Percentiles rank a stretch among this genome's conserved stretches.
phyloP scores from a whole-genome alignment of 2,329 filamentous ascomycete genomes.

The Clarireedia paspali region DNA sequence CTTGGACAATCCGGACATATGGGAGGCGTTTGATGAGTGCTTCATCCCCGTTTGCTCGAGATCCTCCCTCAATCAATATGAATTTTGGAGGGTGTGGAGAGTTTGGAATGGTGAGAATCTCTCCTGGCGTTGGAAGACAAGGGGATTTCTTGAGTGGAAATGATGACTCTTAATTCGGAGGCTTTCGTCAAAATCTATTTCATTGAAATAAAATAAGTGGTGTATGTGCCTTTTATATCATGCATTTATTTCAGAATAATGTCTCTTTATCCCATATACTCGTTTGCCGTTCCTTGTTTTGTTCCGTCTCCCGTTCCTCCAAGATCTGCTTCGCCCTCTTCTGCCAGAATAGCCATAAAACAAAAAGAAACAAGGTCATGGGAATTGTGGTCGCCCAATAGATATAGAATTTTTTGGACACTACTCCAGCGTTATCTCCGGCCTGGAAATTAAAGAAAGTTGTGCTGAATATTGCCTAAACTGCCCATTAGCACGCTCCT shows the following conservation, averaged over 20 bases:
- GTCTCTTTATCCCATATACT: background rate
- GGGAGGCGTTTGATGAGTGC: background rate
- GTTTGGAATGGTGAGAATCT: background rate
- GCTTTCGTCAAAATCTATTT: no score
- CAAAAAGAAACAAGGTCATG: background rate
- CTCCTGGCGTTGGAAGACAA: background rate
- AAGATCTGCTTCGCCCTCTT: background rate
- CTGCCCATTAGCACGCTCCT: background rate
- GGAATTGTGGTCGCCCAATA: background rate
- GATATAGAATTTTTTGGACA: background rate
- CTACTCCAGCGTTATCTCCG: background rate
- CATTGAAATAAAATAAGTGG: no score
- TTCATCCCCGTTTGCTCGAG: no score
- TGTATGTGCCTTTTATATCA: background rate
- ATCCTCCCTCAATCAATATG: no score
- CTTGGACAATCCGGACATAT: background rate
- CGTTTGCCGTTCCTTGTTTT: background rate
- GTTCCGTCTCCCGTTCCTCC: background rate
- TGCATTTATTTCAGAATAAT: background rate
- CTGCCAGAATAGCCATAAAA: background rate
- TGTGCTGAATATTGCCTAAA: slow-evolving; percentile 1
- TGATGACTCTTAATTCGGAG: background rate
- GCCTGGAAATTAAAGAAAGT: background rate
- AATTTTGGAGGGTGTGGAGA: background rate
- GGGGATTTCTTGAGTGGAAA: background rate